phyloP scores from a whole-genome alignment of 2,329 filamentous ascomycete genomes.

The Rutstroemia sp. region DNA sequence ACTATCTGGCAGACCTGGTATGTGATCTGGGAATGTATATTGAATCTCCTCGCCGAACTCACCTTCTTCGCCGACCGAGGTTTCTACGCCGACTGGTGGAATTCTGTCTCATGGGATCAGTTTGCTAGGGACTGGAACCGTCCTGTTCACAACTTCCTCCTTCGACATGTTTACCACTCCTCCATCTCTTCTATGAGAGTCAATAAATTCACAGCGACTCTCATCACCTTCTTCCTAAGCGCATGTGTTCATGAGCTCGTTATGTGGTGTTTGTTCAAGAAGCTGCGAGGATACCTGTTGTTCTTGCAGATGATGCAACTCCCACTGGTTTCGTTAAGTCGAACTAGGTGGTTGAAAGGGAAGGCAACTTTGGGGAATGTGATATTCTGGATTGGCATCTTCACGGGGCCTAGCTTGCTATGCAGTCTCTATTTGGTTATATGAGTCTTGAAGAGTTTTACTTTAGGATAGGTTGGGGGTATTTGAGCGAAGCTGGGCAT shows the following conservation, averaged over 20 bases:
- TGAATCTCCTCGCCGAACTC: slow-evolving; percentile 71
- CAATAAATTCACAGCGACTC: slow-evolving; percentile 61
- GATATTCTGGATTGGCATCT: slow-evolving; percentile 73
- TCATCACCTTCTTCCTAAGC: slow-evolving; percentile 31
- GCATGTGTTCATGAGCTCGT: slow-evolving; percentile 19
- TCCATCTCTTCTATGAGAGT: slow-evolving; percentile 68
- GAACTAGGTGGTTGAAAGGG: slow-evolving; percentile 57
- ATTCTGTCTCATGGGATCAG: slow-evolving; percentile 61
- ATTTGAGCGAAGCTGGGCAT: too few species aligned
- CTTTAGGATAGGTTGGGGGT: too few species aligned
- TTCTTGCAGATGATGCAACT: slow-evolving; percentile 68
- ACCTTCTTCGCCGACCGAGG: slow-evolving; percentile 71
- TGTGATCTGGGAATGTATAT: slow-evolving; percentile 69
- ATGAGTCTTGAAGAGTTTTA: slow-evolving; percentile 24
- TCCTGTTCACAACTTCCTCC: slow-evolving; percentile 69
- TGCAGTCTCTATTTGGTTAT: slow-evolving; percentile 54
- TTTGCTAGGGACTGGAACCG: slow-evolving; percentile 77
- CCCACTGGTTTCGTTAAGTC: slow-evolving; percentile 59
- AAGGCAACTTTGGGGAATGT: slow-evolving; percentile 61
- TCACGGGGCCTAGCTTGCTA: slow-evolving; percentile 63
- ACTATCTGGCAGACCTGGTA: slow-evolving; percentile 55
- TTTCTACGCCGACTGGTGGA: slow-evolving; percentile 63
- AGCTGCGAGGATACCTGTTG: slow-evolving; percentile 66
- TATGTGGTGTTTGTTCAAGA: slow-evolving; percentile 69
- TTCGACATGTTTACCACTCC: slow-evolving; percentile 72